These are phyloP conservation scores for Mycena leptocephala DNA, from an alignment of 768 basidiomycete genomes.

Conservation along the genomic window DNA sequence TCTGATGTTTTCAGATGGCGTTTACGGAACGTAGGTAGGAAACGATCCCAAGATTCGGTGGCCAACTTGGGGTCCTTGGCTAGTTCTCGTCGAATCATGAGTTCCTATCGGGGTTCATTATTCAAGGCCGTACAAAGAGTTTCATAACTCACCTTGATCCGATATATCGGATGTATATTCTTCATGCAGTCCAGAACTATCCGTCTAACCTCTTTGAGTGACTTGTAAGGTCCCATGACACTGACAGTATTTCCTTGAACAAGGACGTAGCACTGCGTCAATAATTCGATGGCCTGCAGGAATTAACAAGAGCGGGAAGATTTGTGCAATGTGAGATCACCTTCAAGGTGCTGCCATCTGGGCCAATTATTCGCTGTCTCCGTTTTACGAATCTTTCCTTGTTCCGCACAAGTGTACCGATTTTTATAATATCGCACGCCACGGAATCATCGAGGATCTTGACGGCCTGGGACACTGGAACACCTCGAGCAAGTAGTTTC, in stretches of 20 bases:
- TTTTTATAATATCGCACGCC: slow-evolving; percentile 98
- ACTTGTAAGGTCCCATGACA: slow-evolving; percentile 97
- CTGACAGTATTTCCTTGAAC: slow-evolving; percentile 99
- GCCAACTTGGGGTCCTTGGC: slow-evolving; percentile 98
- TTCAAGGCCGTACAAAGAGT: neutral
- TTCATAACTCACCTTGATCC: slow-evolving; percentile 91
- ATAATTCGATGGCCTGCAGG: slow-evolving; percentile 91
- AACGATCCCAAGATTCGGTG: slow-evolving; percentile 96
- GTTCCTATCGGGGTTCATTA: slow-evolving; percentile 71
- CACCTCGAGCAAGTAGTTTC: slow-evolving; percentile 94
- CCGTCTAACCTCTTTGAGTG: slow-evolving; percentile 94
- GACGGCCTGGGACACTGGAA: slow-evolving; percentile 87
- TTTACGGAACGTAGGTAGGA: slow-evolving; percentile 96
- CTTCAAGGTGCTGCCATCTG: slow-evolving; percentile 97
- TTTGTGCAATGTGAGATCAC: slow-evolving; percentile 57
- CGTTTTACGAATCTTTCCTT: slow-evolving; percentile 98
- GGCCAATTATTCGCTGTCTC: slow-evolving; percentile 96
- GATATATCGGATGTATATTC: slow-evolving; percentile 99
- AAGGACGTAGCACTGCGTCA: slow-evolving; percentile 97
- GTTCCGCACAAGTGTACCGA: slow-evolving; percentile 93
- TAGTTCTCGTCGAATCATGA: slow-evolving; percentile 98
- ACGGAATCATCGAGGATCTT: slow-evolving; percentile 92
- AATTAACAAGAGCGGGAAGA: slow-evolving; percentile 8
- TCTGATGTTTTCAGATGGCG: slow-evolving; percentile 94
- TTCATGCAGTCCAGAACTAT: slow-evolving; percentile 99